Percentiles rank a stretch among this genome's conserved stretches.
These are phyloP conservation scores for Scutellaria galericulata DNA, from an alignment of 257 asterid genomes.

Conservation along the genomic window DNA sequence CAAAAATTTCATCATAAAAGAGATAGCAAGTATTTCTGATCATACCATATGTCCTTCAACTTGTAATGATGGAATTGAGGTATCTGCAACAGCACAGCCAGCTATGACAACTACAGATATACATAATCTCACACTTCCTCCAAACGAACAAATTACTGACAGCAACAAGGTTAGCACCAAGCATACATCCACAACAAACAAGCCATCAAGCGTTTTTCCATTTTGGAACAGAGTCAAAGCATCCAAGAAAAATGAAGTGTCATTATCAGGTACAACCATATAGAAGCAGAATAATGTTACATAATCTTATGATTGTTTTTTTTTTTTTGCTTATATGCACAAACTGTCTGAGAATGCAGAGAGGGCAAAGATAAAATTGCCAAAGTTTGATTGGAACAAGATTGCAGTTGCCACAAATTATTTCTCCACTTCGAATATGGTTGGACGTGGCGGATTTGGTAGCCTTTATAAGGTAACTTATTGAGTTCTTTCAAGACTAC, in stretches of 20 bases:
- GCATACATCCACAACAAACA: not conserved
- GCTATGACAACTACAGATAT: not conserved
- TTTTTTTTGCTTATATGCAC: not conserved
- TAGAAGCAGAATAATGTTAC: not conserved
- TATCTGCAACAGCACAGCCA: not conserved
- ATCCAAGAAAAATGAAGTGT: not conserved
- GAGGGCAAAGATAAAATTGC: not conserved
- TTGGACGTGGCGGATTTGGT: slow-evolving; percentile 11
- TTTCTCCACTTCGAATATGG: slow-evolving; percentile 6
- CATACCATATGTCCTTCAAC: not conserved
- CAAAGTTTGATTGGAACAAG: not conserved
- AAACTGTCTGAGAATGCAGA: not conserved
- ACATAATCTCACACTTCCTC: not conserved
- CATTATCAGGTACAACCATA: not conserved
- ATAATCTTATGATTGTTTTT: not conserved
- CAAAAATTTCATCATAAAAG: not conserved
- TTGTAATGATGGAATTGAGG: not conserved
- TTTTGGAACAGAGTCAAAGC: slow-evolving; percentile 6
- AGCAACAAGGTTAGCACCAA: not conserved
- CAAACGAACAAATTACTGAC: not conserved
- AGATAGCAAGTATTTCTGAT: slow-evolving; percentile 2
- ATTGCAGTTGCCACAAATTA: slow-evolving; percentile 8
- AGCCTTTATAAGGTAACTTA: slow-evolving; percentile 17
- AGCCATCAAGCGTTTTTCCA: slow-evolving; percentile 1
- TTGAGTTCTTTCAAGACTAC: no score